Evolutionary conservation across 208 protist genomes (phyloP).

Genomic region (Herpetomonas samuelpessoai): DNA sequence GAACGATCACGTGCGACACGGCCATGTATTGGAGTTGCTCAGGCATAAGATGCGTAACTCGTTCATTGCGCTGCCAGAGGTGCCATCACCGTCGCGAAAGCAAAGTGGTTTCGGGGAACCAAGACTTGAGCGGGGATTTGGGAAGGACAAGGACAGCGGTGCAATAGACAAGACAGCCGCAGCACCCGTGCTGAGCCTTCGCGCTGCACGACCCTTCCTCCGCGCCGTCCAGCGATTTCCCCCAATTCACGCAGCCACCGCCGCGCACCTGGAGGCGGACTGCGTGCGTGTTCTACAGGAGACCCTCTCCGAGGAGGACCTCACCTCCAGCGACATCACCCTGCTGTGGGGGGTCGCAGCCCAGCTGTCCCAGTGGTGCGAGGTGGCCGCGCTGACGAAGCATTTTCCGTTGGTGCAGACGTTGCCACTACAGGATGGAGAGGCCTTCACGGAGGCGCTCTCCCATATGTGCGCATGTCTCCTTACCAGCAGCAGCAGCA

Average conservation of each 20-base stretch:
- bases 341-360: constrained; percentile 37
- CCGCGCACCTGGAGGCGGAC: constrained; percentile 17
- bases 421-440: constrained; percentile 21
- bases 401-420: constrained; percentile 37
- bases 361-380: constrained; percentile 28
- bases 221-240: constrained; percentile 48
- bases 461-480: constrained; percentile 18
- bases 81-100: not conserved
- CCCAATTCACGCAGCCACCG: constrained; percentile 10
- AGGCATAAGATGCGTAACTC: not conserved
- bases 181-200: constrained; percentile 11
- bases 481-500: not conserved
- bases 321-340: constrained; percentile 16
- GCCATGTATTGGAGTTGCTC: constrained; percentile 29
- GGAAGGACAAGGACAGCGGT: too few relatives aligned
- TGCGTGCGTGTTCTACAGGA: constrained; percentile 22
- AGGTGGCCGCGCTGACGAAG: constrained; percentile 28
- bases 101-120: too few relatives aligned
- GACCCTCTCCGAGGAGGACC: constrained; percentile 16
- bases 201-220: constrained; percentile 21
- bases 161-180: not conserved
- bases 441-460: constrained; percentile 36
- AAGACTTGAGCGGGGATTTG: too few relatives aligned
- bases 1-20: constrained; percentile 60
- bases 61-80: too few relatives aligned